Evolutionary conservation across 441 rosid species (phyloP), one percentile per base, ranked within the genome.

Genomic region (Pelargonium citronellum): DNA sequence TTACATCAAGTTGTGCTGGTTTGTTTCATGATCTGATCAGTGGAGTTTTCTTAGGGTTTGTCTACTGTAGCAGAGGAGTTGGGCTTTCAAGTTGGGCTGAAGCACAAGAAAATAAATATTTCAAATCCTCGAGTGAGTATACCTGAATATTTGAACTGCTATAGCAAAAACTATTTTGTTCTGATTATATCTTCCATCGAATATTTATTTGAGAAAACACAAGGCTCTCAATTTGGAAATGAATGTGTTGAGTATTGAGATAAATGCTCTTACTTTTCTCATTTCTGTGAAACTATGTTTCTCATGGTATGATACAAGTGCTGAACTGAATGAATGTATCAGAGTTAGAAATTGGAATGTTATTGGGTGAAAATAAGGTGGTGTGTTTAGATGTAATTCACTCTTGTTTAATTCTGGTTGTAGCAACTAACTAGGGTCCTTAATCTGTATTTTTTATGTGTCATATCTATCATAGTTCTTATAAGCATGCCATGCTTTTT

Each of bases 91-190:
- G 90, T 94, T 75, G 85, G 90, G 67, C 74, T 94, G 75, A 91
- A 90, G 84, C 99, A 94, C 88, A 90, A 91, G 86, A 94, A 94
- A 84, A 91, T 94, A 72, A 94, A 94, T 69, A 91, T 94, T 71
- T 91, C 97, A 41, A 89, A 94, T 81, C 84, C 97, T 74, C 87
- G 99, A 89, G 99, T 94, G 79, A 89, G 99, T 86, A 13, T 34
- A 34, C 39, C 39, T 34, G 39, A 34, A 34, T 4, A 34, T 34
- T 4, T 34, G 39, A 34, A 34, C 13, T 44, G 39, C 7, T 34
- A 34, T 34, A 34, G 39, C n/a, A 58, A 58, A 58, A 58, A 20
- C 7, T 58, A 58, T 11, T 58, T 1, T 58, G 3, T 22, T 20
- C 20, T 19, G 12, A 46, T 58, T 44, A 19, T 0, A 20, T 58